These are phyloP conservation scores for Nasturtium officinale DNA, from an alignment of 345 rosid species.

Conservation along the genomic window DNA sequence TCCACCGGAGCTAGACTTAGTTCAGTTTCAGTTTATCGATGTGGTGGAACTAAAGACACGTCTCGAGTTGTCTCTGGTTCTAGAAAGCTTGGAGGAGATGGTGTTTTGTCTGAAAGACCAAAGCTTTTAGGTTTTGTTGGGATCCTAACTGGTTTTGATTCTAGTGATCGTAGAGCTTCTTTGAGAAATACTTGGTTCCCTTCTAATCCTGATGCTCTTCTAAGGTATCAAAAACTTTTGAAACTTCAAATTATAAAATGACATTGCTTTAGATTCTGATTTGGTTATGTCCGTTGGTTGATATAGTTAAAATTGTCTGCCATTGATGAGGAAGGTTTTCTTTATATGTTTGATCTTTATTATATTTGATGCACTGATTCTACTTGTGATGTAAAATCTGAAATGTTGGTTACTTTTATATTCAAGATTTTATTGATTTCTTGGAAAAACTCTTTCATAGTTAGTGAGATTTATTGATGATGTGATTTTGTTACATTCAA, in stretches of 20 bases:
- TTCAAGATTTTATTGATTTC: not conserved
- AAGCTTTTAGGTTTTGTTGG: conserved; percentile 81
- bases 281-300: not conserved
- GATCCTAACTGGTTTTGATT: conserved; percentile 72
- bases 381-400: not conserved
- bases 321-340: not conserved
- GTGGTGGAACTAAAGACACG: conserved; percentile 66
- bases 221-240: conserved; percentile 46
- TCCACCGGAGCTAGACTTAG: conserved; percentile 42
- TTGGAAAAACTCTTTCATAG: not conserved
- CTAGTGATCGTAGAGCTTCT: conserved; percentile 57
- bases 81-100: conserved; percentile 47
- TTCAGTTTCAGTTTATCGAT: conserved; percentile 54
- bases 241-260: not conserved
- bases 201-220: conserved; percentile 68
- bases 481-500: not conserved
- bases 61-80: conserved; percentile 46
- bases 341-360: not conserved
- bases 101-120: conserved; percentile 52
- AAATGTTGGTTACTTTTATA: not conserved
- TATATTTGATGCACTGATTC: not conserved
- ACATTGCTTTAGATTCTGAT: conserved; percentile 15
- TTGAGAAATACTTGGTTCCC: conserved; percentile 79
- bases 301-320: not conserved
- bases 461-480: not conserved